These are phyloP conservation scores for Arabis alpina DNA, from an alignment of 345 rosid species.

Conservation along the genomic window DNA sequence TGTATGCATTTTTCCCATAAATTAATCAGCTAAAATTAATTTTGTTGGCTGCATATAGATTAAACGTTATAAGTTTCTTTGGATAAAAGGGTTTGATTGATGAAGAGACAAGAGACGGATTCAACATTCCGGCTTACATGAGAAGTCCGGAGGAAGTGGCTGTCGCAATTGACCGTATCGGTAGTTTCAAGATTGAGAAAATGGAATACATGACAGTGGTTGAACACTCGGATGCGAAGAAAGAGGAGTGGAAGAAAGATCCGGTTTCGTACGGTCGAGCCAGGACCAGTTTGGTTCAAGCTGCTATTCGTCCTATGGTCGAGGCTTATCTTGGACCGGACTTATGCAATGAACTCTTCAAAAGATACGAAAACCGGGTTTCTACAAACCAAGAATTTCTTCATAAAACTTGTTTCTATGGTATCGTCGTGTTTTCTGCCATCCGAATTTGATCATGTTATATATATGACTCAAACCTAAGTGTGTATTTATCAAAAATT, in stretches of 20 bases:
- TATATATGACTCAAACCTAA: slow-evolving; percentile 1
- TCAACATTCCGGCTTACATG: slow-evolving; percentile 69
- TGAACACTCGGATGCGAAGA: slow-evolving; percentile 55
- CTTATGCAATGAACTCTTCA: slow-evolving; percentile 53
- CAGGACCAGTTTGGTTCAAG: slow-evolving; percentile 60
- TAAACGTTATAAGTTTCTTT: slow-evolving; percentile 8
- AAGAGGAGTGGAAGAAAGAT: slow-evolving; percentile 56
- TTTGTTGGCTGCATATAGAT: not conserved
- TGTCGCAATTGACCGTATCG: slow-evolving; percentile 47
- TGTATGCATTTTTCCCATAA: not conserved
- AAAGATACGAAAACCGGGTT: slow-evolving; percentile 49
- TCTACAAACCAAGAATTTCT: slow-evolving; percentile 52
- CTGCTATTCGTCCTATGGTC: slow-evolving; percentile 55
- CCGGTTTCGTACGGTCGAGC: slow-evolving; percentile 58
- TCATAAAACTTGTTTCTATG: slow-evolving; percentile 53
- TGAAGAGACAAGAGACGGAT: slow-evolving; percentile 59
- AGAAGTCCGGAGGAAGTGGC: slow-evolving; percentile 63
- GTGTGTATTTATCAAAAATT: slow-evolving; percentile 4
- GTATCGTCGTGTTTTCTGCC: slow-evolving; percentile 52
- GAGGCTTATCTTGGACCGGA: slow-evolving; percentile 56
- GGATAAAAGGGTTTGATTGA: slow-evolving; percentile 54
- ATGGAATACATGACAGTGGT: slow-evolving; percentile 53
- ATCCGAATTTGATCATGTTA: slow-evolving; percentile 39
- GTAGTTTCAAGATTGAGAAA: slow-evolving; percentile 58
- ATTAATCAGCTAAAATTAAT: not conserved